phyloP scores from a whole-genome alignment of 2,329 filamentous ascomycete genomes.

The Talaromyces islandicus region DNA sequence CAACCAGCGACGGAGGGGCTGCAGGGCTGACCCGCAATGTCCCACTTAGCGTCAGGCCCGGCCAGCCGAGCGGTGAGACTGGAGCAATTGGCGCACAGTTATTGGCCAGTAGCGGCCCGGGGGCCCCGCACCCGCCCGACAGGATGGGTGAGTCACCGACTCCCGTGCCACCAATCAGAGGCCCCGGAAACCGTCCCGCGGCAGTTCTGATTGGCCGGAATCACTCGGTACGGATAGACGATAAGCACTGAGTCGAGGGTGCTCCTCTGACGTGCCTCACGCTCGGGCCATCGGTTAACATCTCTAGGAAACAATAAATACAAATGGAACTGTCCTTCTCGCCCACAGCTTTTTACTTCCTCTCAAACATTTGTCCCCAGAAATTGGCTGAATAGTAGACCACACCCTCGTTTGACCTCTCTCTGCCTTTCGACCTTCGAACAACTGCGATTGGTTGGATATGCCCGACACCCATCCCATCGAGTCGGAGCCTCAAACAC shows the following conservation, averaged over 20 bases:
- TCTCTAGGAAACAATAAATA: background rate
- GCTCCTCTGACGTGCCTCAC: background rate
- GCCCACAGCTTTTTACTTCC: background rate
- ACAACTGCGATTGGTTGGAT: background rate
- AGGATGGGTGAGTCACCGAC: background rate
- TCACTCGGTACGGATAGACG: background rate
- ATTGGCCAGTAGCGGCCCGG: background rate
- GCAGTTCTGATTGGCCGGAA: background rate
- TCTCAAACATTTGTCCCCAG: background rate
- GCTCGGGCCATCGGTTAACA: background rate
- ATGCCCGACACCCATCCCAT: conserved; percentile 9
- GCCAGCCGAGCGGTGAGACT: background rate
- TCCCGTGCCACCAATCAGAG: background rate
- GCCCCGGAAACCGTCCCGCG: background rate
- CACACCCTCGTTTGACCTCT: background rate
- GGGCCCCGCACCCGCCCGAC: background rate
- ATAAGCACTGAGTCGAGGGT: background rate
- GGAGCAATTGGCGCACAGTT: background rate
- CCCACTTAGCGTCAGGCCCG: background rate
- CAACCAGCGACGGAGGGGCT: background rate
- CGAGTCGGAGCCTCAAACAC: conserved; percentile 1
- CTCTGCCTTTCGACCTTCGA: background rate
- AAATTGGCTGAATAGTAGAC: background rate
- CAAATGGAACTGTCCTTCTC: background rate
- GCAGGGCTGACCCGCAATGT: background rate